Evolutionary conservation across 1,284 basidiomycete genomes (phyloP), one percentile per base, ranked within the genome.

Genomic region (Microbotryomycetes sp.): DNA sequence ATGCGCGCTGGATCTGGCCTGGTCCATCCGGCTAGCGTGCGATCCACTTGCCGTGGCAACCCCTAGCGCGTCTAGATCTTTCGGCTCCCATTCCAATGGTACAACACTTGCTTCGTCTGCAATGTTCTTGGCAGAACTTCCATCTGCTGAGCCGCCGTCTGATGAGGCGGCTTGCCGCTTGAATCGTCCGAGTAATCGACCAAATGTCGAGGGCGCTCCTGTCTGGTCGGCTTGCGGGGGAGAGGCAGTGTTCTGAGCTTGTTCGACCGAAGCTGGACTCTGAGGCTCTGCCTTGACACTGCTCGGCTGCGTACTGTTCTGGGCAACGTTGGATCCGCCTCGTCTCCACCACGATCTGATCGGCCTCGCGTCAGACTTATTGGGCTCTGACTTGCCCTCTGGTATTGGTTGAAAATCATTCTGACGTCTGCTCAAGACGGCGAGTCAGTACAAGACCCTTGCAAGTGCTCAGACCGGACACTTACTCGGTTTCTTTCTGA

Each of bases 11-110:
- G 31, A 22, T 3, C 45, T 6, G 9, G 26, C 36, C 12, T 51
- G 49, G 22, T 49, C 53, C 14, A 54, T 29, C 9, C 36, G 9
- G 36, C 9, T 58, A 22, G 23, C 42, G 29, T 6, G 32, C 25
- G 26, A 49, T 28, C 28, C 49, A 14, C 36, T 56, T 60, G 5
- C 23, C 52, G 3, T 31, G 45, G 45, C 29, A 49, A 22, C 12
- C 3, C 55, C 58, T 15, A 68, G 55, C 0, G 54, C 60, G 29
- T 65, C 61, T 25, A 68, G 52, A 25, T 68, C 64, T 16, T 46
- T 42, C 3, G 49, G 42, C 4, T 59, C 54, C 49, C 61, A 61
- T 30, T 52, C 51, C 19, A 23, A 26, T 16, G 29, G 49, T 29
- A 25, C 52, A 15, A 23, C 26, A 23, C n/a, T 62, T 59, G 49